These are phyloP conservation scores for Porphyrellus cyaneotinctus DNA, from an alignment of 768 basidiomycete genomes.

Conservation along the genomic window DNA sequence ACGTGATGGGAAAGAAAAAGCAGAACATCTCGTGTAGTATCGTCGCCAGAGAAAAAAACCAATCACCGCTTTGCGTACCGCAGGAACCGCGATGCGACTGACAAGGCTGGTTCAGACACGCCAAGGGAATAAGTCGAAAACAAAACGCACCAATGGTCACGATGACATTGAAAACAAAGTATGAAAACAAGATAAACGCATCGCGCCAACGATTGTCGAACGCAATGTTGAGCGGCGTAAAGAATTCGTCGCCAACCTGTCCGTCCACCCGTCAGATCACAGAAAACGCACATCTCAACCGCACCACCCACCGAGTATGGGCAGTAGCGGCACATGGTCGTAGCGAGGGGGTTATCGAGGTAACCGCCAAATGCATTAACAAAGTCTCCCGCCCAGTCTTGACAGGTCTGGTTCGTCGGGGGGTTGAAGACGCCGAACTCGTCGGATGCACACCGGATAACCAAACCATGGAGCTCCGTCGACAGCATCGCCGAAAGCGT, in stretches of 20 bases:
- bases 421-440: conserved; percentile 75
- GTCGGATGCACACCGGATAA: conserved; percentile 56
- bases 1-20: background rate
- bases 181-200: conserved; percentile 60
- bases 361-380: conserved; percentile 64
- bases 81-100: conserved; percentile 66
- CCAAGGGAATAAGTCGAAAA: background rate
- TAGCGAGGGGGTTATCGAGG: conserved; percentile 61
- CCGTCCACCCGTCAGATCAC: background rate
- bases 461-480: conserved; percentile 71
- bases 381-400: conserved; percentile 66
- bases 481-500: conserved; percentile 68
- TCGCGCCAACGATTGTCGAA: conserved; percentile 66
- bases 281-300: background rate
- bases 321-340: conserved; percentile 66
- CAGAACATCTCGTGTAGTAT: background rate
- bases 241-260: conserved; percentile 66
- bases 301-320: conserved; percentile 42
- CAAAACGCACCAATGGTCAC: conserved; percentile 45
- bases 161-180: conserved; percentile 68
- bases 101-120: background rate
- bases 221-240: conserved; percentile 59
- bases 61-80: conserved; percentile 60
- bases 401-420: conserved; percentile 70
- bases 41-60: background rate